Evolutionary conservation across 148 eudicot genomes (phyloP).

Genomic region (Dianthus caryophyllus): DNA sequence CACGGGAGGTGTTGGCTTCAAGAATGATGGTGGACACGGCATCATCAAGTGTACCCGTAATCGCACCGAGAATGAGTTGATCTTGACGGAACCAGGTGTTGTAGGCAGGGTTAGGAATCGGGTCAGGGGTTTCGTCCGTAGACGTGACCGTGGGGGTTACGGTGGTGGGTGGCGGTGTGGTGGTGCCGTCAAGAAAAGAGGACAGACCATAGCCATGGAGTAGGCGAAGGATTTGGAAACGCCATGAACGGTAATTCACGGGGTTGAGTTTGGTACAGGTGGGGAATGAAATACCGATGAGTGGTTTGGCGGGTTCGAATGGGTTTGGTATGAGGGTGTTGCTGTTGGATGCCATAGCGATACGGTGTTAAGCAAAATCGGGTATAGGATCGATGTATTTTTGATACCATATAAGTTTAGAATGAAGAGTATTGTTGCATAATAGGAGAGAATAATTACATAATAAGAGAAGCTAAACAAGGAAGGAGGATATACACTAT

Average conservation of each 20-base stretch:
- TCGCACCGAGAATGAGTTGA: neutral
- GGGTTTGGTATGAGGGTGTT: neutral
- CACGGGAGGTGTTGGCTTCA: neutral
- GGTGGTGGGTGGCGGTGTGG: neutral
- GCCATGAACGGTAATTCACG: neutral
- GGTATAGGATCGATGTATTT: no score
- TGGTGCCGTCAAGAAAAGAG: neutral
- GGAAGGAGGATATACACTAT: no score
- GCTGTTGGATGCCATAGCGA: neutral
- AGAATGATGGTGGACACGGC: neutral
- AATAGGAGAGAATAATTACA: no score
- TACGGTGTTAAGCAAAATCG: no score
- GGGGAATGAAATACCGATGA: neutral
- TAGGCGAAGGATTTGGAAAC: neutral
- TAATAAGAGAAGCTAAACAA: no score
- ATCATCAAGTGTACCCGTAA: neutral
- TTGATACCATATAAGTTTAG: no score
- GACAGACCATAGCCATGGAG: neutral
- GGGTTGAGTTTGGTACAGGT: neutral
- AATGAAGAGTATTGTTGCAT: no score
- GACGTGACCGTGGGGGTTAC: neutral
- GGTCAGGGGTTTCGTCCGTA: neutral
- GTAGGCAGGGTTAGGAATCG: neutral
- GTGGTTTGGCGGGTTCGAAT: neutral
- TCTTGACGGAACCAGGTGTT: slow-evolving; percentile 7